Evolutionary conservation across 2,329 filamentous ascomycete species (phyloP), one percentile per base, ranked within the genome.

Genomic region (Ramularia endophylla): DNA sequence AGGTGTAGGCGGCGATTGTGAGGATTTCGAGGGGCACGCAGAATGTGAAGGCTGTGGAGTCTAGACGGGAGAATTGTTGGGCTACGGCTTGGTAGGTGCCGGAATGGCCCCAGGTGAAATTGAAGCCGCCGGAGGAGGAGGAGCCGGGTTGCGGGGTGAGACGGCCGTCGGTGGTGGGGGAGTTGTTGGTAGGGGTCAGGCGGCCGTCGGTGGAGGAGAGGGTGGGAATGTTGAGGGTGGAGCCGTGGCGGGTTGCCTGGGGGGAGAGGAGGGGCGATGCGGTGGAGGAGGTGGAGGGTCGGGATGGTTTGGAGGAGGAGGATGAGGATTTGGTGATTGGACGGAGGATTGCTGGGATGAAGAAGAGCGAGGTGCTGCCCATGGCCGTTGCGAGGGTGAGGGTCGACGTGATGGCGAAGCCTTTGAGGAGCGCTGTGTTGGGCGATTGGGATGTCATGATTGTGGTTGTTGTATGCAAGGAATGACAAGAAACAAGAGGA

Each of bases 51-150:
- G 49, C 48, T 12, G 50, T 43, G 13, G 47, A 44, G 27, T 49
- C 46, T 43, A 57, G 48, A 15, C 44, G 36, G 7, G 40, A 40
- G 43, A 59, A 59, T 30, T 59, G 56, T 22, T 51, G 37, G 8
- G 56, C 55, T 6, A 56, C 54, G 27, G 54, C 38, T 42, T 54
- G 50, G 44, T 58, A 57, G 22, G 53, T 50, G n/a, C 46, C 44
- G 3, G 41, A 44, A 37, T 36, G 38, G 20, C 48, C 43, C n/a
- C 48, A 38, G 35, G 40, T 44, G 25, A 46, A 40, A n/a, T 40
- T 43, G 34, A 43, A 40, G 38, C 44, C 37, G 33, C 44, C 48
- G 33, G 33, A 19, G 3, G 36, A 27, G 22, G 11, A 36, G 11
- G 22, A 6, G 11, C 22, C 22, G 9, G 48, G 44, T 27, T 32